Evolutionary conservation across 305 asterid species (phyloP).

Genomic region (Fraxinus sp.): DNA sequence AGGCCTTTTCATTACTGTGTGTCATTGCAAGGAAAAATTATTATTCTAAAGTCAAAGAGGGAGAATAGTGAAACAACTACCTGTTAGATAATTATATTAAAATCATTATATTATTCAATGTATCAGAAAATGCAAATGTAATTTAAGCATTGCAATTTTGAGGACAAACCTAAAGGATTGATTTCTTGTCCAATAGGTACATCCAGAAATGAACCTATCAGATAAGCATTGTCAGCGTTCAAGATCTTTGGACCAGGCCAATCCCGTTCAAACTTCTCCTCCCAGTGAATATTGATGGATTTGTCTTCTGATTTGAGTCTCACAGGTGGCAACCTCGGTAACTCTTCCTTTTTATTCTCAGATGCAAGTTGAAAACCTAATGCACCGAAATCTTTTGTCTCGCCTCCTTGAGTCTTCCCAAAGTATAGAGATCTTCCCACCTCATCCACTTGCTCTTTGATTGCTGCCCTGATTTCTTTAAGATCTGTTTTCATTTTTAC

Average conservation of each 20-base stretch:
- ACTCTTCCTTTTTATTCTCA: slow-evolving; percentile 79
- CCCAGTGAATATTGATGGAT: slow-evolving; percentile 79
- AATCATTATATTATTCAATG: background rate
- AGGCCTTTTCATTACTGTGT: slow-evolving; percentile 63
- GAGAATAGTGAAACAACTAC: background rate
- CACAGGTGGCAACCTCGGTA: slow-evolving; percentile 88
- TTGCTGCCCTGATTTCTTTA: slow-evolving; percentile 52
- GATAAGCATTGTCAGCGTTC: slow-evolving; percentile 61
- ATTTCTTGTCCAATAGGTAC: slow-evolving; percentile 95
- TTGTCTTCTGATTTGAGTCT: slow-evolving; percentile 86
- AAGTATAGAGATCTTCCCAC: slow-evolving; percentile 72
- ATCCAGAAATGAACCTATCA: slow-evolving; percentile 87
- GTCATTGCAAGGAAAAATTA: slow-evolving; percentile 28
- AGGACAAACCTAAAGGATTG: slow-evolving; percentile 58
- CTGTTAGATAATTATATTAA: background rate
- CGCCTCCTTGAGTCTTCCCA: slow-evolving; percentile 57
- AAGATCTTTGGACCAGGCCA: slow-evolving; percentile 56
- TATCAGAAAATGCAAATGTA: background rate
- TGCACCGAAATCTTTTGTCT: slow-evolving; percentile 48
- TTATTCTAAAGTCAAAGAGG: slow-evolving; percentile 22
- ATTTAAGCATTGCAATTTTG: slow-evolving; percentile 16
- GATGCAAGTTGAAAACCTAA: slow-evolving; percentile 53
- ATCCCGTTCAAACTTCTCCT: slow-evolving; percentile 72
- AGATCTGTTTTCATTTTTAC: slow-evolving; percentile 57
- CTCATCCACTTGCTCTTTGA: slow-evolving; percentile 85